A percentile compares a stretch with the other conserved stretches of the same genome.
Evolutionary conservation across 805 yeast species (phyloP).

Genomic region (Candida stauntonica): DNA sequence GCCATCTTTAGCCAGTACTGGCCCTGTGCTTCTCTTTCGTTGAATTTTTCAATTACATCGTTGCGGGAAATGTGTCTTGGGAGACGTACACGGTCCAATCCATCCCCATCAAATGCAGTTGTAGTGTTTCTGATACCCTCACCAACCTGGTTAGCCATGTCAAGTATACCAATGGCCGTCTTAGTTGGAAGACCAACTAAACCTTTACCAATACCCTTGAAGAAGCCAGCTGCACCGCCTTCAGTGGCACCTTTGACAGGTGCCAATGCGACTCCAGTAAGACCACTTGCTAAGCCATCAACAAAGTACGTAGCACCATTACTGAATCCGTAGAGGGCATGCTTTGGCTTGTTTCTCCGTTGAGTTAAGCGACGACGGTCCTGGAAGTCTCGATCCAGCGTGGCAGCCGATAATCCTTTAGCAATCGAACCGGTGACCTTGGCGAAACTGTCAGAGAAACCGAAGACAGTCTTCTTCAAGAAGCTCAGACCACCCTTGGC

Average conservation of each 20-base stretch:
- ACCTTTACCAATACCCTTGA: slow-evolving; percentile 92
- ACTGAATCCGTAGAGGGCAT: slow-evolving; percentile 79
- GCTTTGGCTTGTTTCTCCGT: slow-evolving; percentile 74
- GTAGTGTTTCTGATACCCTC: slow-evolving; percentile 94
- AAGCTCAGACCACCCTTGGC: slow-evolving; percentile 97
- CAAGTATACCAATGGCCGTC: slow-evolving; percentile 92
- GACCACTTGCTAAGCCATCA: slow-evolving; percentile 82
- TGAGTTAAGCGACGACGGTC: slow-evolving; percentile 71
- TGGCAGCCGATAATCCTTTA: slow-evolving; percentile 86
- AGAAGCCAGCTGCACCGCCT: slow-evolving; percentile 88
- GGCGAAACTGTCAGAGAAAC: slow-evolving; percentile 89
- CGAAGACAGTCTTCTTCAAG: slow-evolving; percentile 90
- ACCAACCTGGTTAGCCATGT: slow-evolving; percentile 85
- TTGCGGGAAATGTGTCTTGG: slow-evolving; percentile 75
- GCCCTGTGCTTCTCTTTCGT: slow-evolving; percentile 85
- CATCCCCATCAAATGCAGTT: slow-evolving; percentile 77
- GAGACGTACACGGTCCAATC: slow-evolving; percentile 72
- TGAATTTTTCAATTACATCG: slow-evolving; percentile 68
- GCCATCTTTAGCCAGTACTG: slow-evolving; percentile 85
- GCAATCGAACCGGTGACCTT: slow-evolving; percentile 92
- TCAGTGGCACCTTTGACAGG: slow-evolving; percentile 87
- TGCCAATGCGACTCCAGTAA: slow-evolving; percentile 84
- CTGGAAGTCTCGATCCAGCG: slow-evolving; percentile 83
- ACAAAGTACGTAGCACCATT: slow-evolving; percentile 86
- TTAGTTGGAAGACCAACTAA: slow-evolving; percentile 94